phyloP scores from a whole-genome alignment of 1,284 basidiomycete genomes.

The Fomitopsis schrenkii region DNA sequence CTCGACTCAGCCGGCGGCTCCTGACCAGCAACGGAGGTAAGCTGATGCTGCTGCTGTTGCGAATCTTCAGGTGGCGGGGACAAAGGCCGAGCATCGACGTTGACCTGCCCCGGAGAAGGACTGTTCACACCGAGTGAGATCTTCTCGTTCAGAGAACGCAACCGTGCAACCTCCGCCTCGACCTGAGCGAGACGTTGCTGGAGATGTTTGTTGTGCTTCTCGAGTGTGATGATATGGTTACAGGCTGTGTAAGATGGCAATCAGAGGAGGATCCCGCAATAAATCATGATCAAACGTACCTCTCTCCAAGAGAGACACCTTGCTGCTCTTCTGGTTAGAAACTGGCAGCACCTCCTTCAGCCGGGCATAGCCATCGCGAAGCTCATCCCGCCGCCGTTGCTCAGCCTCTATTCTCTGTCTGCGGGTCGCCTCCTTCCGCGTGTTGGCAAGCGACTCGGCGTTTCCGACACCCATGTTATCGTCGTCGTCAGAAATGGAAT shows the following conservation, averaged over 20 bases:
- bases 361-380: constrained; percentile 83
- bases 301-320: constrained; percentile 83
- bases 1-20: constrained; percentile 52
- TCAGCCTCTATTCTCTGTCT: constrained; percentile 82
- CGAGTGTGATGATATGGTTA: constrained; percentile 66
- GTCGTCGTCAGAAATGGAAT: constrained; percentile 76
- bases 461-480: constrained; percentile 61
- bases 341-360: constrained; percentile 82
- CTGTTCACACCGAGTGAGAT: constrained; percentile 60
- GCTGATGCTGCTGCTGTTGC: constrained; percentile 42
- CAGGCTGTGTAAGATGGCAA: constrained; percentile 45
- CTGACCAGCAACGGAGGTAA: constrained; percentile 49
- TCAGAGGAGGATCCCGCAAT: constrained; percentile 2
- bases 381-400: constrained; percentile 80
- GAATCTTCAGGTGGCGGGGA: constrained; percentile 59
- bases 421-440: constrained; percentile 79
- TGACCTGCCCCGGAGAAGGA: constrained; percentile 46
- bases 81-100: constrained; percentile 49
- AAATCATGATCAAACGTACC: constrained; percentile 42
- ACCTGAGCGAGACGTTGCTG: constrained; percentile 57
- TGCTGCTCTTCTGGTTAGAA: constrained; percentile 85
- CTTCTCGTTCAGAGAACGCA: constrained; percentile 74
- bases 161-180: constrained; percentile 62
- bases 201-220: constrained; percentile 65
- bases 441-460: constrained; percentile 65